phyloP scores from a whole-genome alignment of 805 yeast genomes.

The Wickerhamiella spandovensis region DNA sequence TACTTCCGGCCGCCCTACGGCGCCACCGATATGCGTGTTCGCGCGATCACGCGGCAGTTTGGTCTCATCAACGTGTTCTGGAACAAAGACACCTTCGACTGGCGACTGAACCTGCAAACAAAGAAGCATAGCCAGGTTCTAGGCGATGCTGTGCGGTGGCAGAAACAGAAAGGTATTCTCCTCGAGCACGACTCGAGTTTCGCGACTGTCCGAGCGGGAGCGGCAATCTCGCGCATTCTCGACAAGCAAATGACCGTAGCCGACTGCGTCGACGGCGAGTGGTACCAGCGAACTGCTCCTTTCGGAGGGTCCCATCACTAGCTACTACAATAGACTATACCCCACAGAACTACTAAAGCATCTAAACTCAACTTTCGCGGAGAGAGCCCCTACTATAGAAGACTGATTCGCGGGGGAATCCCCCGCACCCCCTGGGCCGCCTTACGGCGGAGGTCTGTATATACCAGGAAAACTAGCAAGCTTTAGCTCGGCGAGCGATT shows the following conservation, averaged over 20 bases:
- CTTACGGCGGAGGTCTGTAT: neutral
- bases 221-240: constrained; percentile 3
- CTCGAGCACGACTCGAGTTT: constrained; percentile 74
- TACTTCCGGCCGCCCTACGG: constrained; percentile 98
- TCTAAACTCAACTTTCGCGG: too few relatives aligned
- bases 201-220: constrained; percentile 52
- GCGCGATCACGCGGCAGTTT: constrained; percentile 66
- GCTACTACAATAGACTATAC: too few relatives aligned
- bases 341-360: too few relatives aligned
- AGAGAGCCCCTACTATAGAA: too few relatives aligned
- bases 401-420: too few relatives aligned
- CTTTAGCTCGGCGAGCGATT: too few relatives aligned
- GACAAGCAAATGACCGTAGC: constrained; percentile 13
- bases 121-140: constrained; percentile 44
- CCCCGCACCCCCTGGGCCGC: too few relatives aligned
- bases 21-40: constrained; percentile 75
- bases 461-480: too few relatives aligned
- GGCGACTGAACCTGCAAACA: constrained; percentile 52
- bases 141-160: constrained; percentile 33
- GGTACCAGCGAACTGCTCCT: neutral
- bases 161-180: constrained; percentile 42
- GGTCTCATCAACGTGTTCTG: constrained; percentile 82
- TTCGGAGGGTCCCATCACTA: neutral
- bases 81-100: constrained; percentile 86
- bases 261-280: constrained; percentile 5